Percentiles rank a stretch among this genome's conserved stretches.
Evolutionary conservation across 352 stramenopile species (phyloP).

Genomic region (Phytophthora brassicae): DNA sequence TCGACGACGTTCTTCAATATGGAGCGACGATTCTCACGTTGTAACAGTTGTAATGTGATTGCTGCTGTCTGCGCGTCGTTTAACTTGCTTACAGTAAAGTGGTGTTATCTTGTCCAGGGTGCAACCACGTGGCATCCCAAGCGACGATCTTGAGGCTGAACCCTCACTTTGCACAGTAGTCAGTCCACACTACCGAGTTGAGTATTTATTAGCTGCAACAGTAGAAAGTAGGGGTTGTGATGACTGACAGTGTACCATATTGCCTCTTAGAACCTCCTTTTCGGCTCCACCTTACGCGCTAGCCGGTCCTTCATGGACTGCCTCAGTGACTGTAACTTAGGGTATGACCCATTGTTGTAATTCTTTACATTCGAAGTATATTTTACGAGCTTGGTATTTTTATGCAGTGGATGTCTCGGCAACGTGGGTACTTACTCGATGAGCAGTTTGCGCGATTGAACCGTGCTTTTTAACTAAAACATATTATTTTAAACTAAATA

Average conservation of each 20-base stretch:
- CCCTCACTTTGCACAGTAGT: conserved; percentile 62
- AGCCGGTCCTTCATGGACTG: conserved; percentile 59
- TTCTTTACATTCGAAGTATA: neutral
- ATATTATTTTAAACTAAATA: neutral
- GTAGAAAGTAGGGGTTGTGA: neutral
- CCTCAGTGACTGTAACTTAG: conserved; percentile 46
- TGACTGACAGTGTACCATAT: neutral
- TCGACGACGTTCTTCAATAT: too few relatives aligned
- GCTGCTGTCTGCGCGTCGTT: conserved; percentile 63
- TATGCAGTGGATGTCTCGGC: conserved; percentile 46
- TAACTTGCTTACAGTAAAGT: neutral
- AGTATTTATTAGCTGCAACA: neutral
- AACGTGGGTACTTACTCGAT: conserved; percentile 41
- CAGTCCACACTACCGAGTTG: conserved; percentile 65
- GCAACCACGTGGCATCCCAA: conserved; percentile 47
- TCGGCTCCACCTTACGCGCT: conserved; percentile 47
- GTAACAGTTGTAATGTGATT: too few relatives aligned
- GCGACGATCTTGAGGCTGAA: conserved; percentile 52
- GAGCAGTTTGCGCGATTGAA: conserved; percentile 45
- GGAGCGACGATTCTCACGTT: too few relatives aligned
- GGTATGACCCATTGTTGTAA: conserved; percentile 21
- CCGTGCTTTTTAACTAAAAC: conserved; percentile 35
- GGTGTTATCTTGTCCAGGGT: conserved; percentile 27
- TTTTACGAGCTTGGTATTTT: too few relatives aligned
- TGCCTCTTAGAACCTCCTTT: conserved; percentile 41